Evolutionary conservation across 176 grass and related monocot genomes (phyloP).

Genomic region (Oryza officinalis): DNA sequence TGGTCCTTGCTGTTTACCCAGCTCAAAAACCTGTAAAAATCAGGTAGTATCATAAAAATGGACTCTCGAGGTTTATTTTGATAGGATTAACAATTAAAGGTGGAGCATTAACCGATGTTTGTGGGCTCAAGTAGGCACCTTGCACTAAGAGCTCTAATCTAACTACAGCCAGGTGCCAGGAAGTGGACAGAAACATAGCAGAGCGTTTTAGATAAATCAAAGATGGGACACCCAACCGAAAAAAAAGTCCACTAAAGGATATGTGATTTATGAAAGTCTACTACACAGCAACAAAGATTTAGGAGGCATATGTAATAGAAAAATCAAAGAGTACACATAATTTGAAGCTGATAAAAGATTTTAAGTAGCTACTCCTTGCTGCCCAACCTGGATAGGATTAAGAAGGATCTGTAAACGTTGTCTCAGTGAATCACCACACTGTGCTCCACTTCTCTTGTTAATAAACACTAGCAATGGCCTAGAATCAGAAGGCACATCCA

Average conservation of each 20-base stretch:
- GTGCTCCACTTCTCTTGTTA: slow-evolving; percentile 92
- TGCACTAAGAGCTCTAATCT: slow-evolving; percentile 8
- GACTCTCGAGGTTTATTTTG: background rate
- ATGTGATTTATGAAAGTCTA: background rate
- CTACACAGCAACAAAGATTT: background rate
- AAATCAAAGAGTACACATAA: slow-evolving; percentile 23
- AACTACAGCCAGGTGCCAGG: background rate
- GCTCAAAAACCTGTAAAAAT: slow-evolving; percentile 67
- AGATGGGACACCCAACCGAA: too few relatives aligned
- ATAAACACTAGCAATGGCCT: slow-evolving; percentile 85
- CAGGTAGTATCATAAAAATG: slow-evolving; percentile 12
- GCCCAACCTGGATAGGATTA: slow-evolving; percentile 80
- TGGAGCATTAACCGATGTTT: background rate
- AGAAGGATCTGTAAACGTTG: slow-evolving; percentile 78
- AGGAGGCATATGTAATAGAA: background rate
- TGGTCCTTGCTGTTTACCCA: slow-evolving; percentile 77
- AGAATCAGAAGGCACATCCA: slow-evolving; percentile 63
- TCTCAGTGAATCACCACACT: slow-evolving; percentile 70
- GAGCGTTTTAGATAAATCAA: background rate
- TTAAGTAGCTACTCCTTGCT: slow-evolving; percentile 13
- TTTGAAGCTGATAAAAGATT: slow-evolving; percentile 17
- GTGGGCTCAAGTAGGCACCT: background rate
- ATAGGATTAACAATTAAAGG: background rate
- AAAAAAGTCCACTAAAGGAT: background rate
- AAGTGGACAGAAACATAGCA: background rate